Base-by-base conservation (phyloP, 2,329 filamentous ascomycete genomes). In the Plectosphaerella sp. region DNA sequence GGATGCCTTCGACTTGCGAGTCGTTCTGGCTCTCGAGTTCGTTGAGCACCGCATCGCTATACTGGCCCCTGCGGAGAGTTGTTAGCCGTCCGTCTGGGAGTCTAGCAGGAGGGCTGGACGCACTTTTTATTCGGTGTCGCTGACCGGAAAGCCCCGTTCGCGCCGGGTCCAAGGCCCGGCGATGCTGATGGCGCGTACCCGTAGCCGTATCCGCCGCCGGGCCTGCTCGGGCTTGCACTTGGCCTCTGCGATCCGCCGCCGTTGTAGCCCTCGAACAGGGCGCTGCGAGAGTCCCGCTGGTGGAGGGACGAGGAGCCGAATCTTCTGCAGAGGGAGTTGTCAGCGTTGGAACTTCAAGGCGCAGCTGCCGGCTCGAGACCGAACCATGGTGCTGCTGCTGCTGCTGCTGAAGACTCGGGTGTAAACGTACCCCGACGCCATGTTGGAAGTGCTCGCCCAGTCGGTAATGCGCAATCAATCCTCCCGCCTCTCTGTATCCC, bases 21-120 rank as follows among this genome's bases (percentile, higher is more conserved):
- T 97, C 92, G 66, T 97, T 97, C 74, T 99, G 94, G 64, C 89
- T 93, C 75, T 99, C 94, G 55, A 99, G 80, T 72, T 96, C 91
- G 67, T 90, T 91, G 50, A 99, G 80, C 47, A 96, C 91, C 18
- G 92, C 89, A 63, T 95, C 88, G 66, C 88, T 93, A 69, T 97
- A 97, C 68, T 97, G 92, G 14, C 93, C 93, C 66, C 87, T 90
- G 59, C 58, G 9, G 25, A 28, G 11, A 25, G 7, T 14, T 15
- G 46, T 57, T 25, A 57, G 42, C 33, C 15, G 20, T 22, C 20
- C 15, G 33, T 36, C 43, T 37, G 33, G 10, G 11, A 10, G 11
- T 33, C 28, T 10, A 33, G 4, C 11, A 33, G 8, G 11, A 12
- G 11, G 11, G 28, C 8, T 33, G n/a, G 20, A 39, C 76, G 52